Percentiles rank a stretch among this genome's conserved stretches.
Conservation (phyloP, 2,329 filamentous ascomycete species). For the Phialophora chinensis region DNA sequence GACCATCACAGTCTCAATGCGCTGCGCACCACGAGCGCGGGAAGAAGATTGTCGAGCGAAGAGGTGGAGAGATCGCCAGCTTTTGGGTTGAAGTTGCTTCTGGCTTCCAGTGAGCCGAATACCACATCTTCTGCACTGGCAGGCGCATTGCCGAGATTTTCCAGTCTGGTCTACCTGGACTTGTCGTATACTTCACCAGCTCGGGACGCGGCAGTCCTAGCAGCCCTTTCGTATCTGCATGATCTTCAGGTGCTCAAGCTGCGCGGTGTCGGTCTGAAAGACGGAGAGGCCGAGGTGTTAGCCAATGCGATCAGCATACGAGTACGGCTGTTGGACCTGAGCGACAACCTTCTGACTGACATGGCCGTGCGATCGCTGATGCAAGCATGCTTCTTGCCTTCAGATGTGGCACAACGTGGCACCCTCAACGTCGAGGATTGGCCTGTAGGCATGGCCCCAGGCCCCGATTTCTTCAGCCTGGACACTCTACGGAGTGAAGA, state of each 20-base stretch:
- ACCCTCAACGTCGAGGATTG: constrained; percentile 42
- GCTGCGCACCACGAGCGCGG: constrained; percentile 46
- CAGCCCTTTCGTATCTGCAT: constrained; percentile 53
- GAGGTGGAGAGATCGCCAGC: constrained; percentile 31
- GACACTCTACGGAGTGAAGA: constrained; percentile 53
- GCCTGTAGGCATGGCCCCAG: constrained; percentile 44
- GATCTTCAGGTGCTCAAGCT: constrained; percentile 64
- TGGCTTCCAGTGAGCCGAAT: constrained; percentile 64
- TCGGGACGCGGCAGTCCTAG: constrained; percentile 56
- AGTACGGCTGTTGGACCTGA: constrained; percentile 62
- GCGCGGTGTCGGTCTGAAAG: constrained; percentile 59
- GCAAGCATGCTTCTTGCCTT: constrained; percentile 55
- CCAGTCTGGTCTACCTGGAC: constrained; percentile 63
- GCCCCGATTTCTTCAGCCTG: constrained; percentile 48
- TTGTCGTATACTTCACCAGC: constrained; percentile 61
- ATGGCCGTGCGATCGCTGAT: constrained; percentile 59
- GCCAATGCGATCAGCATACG: constrained; percentile 58
- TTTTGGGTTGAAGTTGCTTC: constrained; percentile 61
- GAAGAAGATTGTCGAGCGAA: constrained; percentile 23
- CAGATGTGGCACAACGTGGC: constrained; percentile 35
- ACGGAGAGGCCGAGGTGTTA: constrained; percentile 59
- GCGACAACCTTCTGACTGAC: constrained; percentile 64
- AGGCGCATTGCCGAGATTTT: constrained; percentile 59
- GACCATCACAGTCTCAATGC: constrained; percentile 64
- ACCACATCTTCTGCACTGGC: constrained; percentile 62